Evolutionary conservation across 306 rosid species (phyloP), one percentile per base, ranked within the genome.

Genomic region (Hylodesmum podocarpum): DNA sequence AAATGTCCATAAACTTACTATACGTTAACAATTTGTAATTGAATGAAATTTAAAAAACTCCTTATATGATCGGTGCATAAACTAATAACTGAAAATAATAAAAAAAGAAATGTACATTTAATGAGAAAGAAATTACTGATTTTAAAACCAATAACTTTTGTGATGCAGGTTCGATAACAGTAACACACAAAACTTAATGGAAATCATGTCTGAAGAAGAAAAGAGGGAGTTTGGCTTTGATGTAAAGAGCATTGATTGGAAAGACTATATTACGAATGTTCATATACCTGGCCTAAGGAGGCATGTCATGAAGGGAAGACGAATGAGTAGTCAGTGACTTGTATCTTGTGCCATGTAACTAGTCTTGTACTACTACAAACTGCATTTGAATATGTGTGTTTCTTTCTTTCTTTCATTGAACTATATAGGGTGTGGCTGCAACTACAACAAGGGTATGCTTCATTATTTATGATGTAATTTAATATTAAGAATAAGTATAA

Each of bases 241-340:
- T 83, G 93, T 95, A 55, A 83, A 86, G 65, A 78, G 82, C 76
- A 88, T 95, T 77, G 87, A 95, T 84, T 92, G 98, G 98, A 79
- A 78, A 57, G 91, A 95, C 67, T 95, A 95, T 22, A 92, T 95
- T 36, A 89, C 86, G 27, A 90, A 90, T 83, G 92, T 92, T 3
- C 97, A 95, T 70, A 90, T 95, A 81, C 98, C 96, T 0, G 98
- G 97, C 43, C 83, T 94, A 12, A 89, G 89, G 81, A 88, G 87
- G 86, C 93, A 94, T 72, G 98, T 94, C 74, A 82, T 94, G 95
- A 94, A 92, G 78, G 92, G 97, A 68, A 88, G 96, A 82, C 89
- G 89, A 76, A 87, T 87, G 83, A 51, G 78, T 58, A 76, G 74
- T 76, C 76, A 57, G 59, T 70, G 27, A 78, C 69, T 73, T 10